Base-by-base conservation (phyloP, 139 green algal species). In the Mesotaenium endlicherianum region DNA sequence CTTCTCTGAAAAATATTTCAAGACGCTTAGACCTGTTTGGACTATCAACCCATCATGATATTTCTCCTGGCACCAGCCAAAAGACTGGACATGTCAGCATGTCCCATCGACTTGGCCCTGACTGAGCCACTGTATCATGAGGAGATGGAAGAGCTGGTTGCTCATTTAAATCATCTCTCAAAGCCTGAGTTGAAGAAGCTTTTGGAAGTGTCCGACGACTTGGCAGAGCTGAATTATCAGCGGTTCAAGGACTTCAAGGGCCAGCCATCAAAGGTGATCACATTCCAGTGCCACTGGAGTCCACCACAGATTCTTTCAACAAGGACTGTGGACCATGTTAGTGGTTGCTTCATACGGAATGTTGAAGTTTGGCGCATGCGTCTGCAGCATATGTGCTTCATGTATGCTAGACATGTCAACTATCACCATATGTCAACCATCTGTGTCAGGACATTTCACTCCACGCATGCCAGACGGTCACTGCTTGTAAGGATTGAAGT, bases 241-340 rank as follows among this genome's bases (percentile, higher is more conserved):
- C 60, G 60, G 6, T 72, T 47, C 11, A 72, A 72, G 60, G 43
- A 11, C 11, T 72, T 72, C 60, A 72, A 72, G 60, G 60, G 43
- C 5, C 60, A 72, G 60, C 60, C 60, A 72, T 72, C 36, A 36
- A 72, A 72, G 60, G 60, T 72, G n/a, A n/a, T n/a, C n/a, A n/a
- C n/a, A n/a, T n/a, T n/a, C n/a, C n/a, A n/a, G n/a, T n/a, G n/a
- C n/a, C n/a, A n/a, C n/a, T n/a, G n/a, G n/a, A n/a, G n/a, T 64
- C 50, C 50, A 26, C 20, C 20, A 64, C 20, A 26, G 26, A 26
- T 64, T 64, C 50, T 64, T 64, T 26, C 50, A 64, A 64, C 20
- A 64, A 26, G 26, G 20, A 34, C 26, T 64, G 50, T 34, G 50
- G 50, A 64, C 26, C 50, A 64, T 20, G 20, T 64, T 26, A 64